Evolutionary conservation across 352 stramenopile species (phyloP).

Genomic region (Pythium vanterpoolii): DNA sequence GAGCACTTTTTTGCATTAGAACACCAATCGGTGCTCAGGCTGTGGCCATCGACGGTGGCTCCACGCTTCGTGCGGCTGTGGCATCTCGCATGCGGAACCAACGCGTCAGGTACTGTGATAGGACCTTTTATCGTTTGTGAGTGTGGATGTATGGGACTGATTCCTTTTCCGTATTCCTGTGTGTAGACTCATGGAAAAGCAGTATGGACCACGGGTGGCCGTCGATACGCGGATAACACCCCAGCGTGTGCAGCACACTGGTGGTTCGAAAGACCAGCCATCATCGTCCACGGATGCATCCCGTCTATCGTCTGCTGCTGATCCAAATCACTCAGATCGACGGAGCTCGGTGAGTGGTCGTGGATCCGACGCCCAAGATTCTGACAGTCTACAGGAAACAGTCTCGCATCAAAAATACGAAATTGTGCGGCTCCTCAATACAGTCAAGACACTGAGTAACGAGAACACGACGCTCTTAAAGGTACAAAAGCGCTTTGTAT

Average conservation of each 20-base stretch:
- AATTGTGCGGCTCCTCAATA: constrained; percentile 76
- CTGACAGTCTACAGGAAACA: constrained; percentile 50
- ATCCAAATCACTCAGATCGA: constrained; percentile 5
- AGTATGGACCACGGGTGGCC: constrained; percentile 45
- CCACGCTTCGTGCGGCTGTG: constrained; percentile 70
- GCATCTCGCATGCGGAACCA: constrained; percentile 84
- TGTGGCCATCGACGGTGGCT: constrained; percentile 68
- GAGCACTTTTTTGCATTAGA: constrained; percentile 18
- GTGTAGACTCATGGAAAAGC: constrained; percentile 77
- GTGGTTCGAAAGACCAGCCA: not conserved
- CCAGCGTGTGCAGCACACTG: not conserved
- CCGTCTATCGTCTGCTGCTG: not conserved
- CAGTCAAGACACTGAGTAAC: constrained; percentile 79
- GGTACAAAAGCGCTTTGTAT: constrained; percentile 27
- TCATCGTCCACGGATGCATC: constrained; percentile 5
- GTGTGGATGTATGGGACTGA: no score
- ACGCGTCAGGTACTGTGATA: constrained; percentile 38
- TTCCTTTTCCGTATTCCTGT: not conserved
- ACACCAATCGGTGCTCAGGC: constrained; percentile 51
- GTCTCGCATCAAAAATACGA: constrained; percentile 77
- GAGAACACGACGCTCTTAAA: constrained; percentile 85
- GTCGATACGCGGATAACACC: constrained; percentile 31
- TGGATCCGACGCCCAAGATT: constrained; percentile 24
- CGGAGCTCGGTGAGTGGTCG: constrained; percentile 19
- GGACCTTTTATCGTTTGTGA: no score